These are phyloP conservation scores for Cruciata laevipes DNA, from an alignment of 257 asterid genomes.

Conservation along the genomic window DNA sequence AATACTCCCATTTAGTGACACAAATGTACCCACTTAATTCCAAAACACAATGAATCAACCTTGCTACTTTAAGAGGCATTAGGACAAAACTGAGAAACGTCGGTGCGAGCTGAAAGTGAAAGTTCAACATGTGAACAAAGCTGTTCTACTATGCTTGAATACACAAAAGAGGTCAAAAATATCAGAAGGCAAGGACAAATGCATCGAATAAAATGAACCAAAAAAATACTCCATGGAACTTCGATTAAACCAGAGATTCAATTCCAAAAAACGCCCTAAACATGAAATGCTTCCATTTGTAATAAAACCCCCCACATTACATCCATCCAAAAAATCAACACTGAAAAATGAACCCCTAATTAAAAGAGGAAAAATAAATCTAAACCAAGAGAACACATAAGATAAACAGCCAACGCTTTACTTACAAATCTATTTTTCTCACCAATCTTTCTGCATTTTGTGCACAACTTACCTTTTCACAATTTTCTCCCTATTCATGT, in stretches of 20 bases:
- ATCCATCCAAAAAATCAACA: constrained; percentile 32
- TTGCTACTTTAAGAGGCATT: background rate
- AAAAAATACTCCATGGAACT: background rate
- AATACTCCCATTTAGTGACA: background rate
- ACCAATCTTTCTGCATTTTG: constrained; percentile 9
- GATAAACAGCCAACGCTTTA: constrained; percentile 17
- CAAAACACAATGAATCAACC: background rate
- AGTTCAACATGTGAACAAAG: background rate
- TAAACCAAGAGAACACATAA: constrained; percentile 17
- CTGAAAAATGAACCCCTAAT: constrained; percentile 18
- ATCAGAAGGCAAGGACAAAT: background rate
- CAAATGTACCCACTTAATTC: background rate
- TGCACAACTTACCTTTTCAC: constrained; percentile 8
- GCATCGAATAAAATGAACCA: background rate
- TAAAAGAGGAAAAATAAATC: background rate
- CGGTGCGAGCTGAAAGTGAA: background rate
- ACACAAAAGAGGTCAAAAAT: background rate
- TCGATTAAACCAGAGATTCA: constrained; percentile 9
- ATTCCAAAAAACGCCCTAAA: constrained; percentile 11
- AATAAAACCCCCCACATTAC: constrained; percentile 20
- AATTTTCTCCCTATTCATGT: background rate
- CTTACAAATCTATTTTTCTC: constrained; percentile 9
- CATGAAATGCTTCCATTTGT: constrained; percentile 23
- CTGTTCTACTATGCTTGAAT: background rate
- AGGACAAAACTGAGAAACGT: background rate